Conservation (phyloP, 495 filamentous ascomycete species). For the Penicillium taxi region DNA sequence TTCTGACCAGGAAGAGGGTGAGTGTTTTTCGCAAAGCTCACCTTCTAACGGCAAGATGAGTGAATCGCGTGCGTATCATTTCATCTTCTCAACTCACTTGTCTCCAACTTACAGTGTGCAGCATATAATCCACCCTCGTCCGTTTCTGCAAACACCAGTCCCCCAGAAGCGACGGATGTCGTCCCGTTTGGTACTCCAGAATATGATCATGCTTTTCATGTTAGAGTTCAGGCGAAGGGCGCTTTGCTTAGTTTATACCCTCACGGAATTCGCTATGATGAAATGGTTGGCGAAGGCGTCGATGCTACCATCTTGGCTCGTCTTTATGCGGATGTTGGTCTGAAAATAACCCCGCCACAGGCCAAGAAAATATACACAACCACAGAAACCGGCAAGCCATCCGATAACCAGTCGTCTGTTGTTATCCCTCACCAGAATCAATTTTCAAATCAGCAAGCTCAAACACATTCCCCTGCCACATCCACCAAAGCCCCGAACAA, state of each 20-base stretch:
- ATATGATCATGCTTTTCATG: too few relatives aligned
- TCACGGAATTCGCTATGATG: slow-evolving; percentile 56
- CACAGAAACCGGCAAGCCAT: too few relatives aligned
- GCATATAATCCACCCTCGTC: slow-evolving; percentile 39
- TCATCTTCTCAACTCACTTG: not conserved
- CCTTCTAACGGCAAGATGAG: slow-evolving; percentile 23
- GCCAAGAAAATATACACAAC: too few relatives aligned
- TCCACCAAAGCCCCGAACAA: not conserved
- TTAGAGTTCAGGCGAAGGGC: slow-evolving; percentile 59
- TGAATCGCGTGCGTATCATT: slow-evolving; percentile 30
- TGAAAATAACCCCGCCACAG: slow-evolving; percentile 29
- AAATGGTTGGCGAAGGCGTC: slow-evolving; percentile 66
- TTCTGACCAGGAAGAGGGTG: slow-evolving; percentile 23
- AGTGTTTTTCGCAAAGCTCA: slow-evolving; percentile 19
- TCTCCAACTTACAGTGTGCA: slow-evolving; percentile 18
- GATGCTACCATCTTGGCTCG: slow-evolving; percentile 51
- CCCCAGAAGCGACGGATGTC: too few relatives aligned
- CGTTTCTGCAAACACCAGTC: slow-evolving; percentile 18
- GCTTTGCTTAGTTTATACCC: slow-evolving; percentile 58
- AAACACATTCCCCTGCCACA: too few relatives aligned
- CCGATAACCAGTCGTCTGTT: too few relatives aligned
- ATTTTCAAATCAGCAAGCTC: too few relatives aligned
- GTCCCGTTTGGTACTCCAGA: too few relatives aligned
- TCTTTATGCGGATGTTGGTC: slow-evolving; percentile 59
- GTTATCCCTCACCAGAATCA: too few relatives aligned